Conservation (phyloP, 2,329 filamentous ascomycete genomes). For the Pestalotiopsis sp. region DNA sequence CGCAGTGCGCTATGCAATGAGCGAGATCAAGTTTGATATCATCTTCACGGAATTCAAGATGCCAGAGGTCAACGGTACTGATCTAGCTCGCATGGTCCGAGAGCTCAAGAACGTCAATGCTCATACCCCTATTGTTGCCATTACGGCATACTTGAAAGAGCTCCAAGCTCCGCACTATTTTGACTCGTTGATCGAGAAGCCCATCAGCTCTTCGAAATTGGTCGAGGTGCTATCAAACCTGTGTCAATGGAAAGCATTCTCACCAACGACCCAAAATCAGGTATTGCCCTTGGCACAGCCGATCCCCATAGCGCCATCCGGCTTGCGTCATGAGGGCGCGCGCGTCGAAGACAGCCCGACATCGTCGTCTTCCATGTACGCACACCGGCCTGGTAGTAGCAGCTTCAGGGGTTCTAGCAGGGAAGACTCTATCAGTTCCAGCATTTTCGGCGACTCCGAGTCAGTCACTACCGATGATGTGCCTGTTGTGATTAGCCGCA, state of each 20-base stretch:
- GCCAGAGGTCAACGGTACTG: conserved; percentile 90
- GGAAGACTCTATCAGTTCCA: conserved; percentile 86
- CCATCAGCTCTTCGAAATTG: conserved; percentile 88
- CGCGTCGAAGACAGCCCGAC: conserved; percentile 81
- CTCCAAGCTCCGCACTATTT: conserved; percentile 94
- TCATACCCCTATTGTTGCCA: conserved; percentile 91
- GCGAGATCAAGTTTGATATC: conserved; percentile 97
- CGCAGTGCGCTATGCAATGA: conserved; percentile 89
- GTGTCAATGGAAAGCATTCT: conserved; percentile 89
- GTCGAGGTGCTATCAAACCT: conserved; percentile 83
- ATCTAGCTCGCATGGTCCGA: conserved; percentile 95
- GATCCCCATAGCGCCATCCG: conserved; percentile 64
- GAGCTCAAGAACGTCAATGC: conserved; percentile 95
- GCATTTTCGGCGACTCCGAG: conserved; percentile 84
- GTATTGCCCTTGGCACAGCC: conserved; percentile 54
- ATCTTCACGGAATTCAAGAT: conserved; percentile 98
- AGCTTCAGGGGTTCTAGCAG: conserved; percentile 79
- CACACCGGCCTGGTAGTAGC: conserved; percentile 63
- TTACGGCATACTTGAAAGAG: conserved; percentile 98
- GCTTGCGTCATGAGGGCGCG: conserved; percentile 63
- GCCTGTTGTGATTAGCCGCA: conserved; percentile 72
- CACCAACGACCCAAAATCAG: conserved; percentile 40
- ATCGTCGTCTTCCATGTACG: conserved; percentile 72
- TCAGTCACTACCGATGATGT: conserved; percentile 76
- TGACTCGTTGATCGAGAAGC: conserved; percentile 93